Conservation (phyloP, 805 yeast genomes). For the Myxozyma vanderwaltii region DNA sequence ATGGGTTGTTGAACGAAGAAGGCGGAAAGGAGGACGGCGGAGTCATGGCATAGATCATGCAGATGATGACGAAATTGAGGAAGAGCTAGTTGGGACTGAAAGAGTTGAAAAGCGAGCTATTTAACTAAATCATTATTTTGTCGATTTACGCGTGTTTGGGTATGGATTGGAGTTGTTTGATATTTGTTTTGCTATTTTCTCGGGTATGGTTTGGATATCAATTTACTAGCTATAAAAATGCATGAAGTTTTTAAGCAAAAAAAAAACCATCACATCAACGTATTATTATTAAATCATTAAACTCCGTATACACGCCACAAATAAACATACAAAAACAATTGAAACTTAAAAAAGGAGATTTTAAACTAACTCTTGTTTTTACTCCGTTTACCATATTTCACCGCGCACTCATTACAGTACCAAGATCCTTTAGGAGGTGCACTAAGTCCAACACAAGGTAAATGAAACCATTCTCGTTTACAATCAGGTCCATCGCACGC, state of each 20-base stretch:
- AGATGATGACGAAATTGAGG: constrained; percentile 6
- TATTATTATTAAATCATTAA: too few species aligned
- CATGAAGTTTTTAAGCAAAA: too few species aligned
- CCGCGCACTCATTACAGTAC: constrained; percentile 63
- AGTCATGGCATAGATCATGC: neutral
- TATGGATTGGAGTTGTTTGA: neutral
- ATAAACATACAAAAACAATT: neutral
- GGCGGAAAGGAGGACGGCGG: constrained; percentile 19
- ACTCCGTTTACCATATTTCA: constrained; percentile 31
- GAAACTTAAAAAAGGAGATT: neutral
- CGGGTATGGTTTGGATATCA: neutral
- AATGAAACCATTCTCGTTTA: constrained; percentile 85
- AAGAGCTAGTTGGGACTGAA: constrained; percentile 23
- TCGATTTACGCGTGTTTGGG: too few species aligned
- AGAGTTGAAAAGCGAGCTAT: constrained; percentile 21
- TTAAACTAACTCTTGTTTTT: constrained; percentile 7
- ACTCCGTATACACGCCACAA: neutral
- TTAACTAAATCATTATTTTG: neutral
- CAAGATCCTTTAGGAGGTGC: constrained; percentile 63
- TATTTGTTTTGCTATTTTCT: neutral
- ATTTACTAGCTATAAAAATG: too few species aligned
- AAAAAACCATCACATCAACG: too few species aligned
- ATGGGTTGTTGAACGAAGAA: constrained; percentile 33
- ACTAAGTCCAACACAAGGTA: constrained; percentile 83
- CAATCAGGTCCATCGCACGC: constrained; percentile 96